Evolutionary conservation across 306 rosid species (phyloP).

Genomic region (Echinosophora koreensis): DNA sequence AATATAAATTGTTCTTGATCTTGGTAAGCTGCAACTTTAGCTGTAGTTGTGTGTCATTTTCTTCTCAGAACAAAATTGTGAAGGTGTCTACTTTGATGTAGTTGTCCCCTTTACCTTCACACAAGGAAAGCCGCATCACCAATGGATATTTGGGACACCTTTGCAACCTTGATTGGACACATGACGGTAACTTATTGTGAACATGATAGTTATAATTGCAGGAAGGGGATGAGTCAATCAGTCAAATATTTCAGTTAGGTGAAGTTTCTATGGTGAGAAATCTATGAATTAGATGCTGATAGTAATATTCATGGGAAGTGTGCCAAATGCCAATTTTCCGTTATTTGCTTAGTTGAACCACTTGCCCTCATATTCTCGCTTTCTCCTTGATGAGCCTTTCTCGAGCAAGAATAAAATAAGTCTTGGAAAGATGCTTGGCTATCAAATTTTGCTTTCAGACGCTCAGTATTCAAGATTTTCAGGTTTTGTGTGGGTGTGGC

Average conservation of each 20-base stretch:
- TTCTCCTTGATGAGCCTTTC: background rate
- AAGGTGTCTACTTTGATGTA: too few relatives aligned
- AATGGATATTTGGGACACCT: too few relatives aligned
- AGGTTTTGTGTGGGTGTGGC: background rate
- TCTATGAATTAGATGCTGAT: background rate
- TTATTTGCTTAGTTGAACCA: background rate
- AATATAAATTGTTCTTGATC: background rate
- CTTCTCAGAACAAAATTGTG: too few relatives aligned
- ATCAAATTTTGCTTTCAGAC: background rate
- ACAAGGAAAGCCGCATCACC: too few relatives aligned
- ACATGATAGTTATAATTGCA: too few relatives aligned
- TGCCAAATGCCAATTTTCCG: background rate
- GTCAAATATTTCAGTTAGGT: too few relatives aligned
- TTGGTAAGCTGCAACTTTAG: background rate
- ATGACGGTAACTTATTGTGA: too few relatives aligned
- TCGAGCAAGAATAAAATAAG: background rate
- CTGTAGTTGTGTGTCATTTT: too few relatives aligned
- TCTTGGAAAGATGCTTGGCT: background rate
- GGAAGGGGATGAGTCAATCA: too few relatives aligned
- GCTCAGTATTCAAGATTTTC: background rate
- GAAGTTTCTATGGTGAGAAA: background rate
- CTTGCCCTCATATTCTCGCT: background rate
- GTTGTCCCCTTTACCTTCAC: too few relatives aligned
- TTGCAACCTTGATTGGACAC: too few relatives aligned
- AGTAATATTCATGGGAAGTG: background rate